These are phyloP conservation scores for Daldinia decipiens DNA, from an alignment of 495 filamentous ascomycete genomes.

Conservation along the genomic window DNA sequence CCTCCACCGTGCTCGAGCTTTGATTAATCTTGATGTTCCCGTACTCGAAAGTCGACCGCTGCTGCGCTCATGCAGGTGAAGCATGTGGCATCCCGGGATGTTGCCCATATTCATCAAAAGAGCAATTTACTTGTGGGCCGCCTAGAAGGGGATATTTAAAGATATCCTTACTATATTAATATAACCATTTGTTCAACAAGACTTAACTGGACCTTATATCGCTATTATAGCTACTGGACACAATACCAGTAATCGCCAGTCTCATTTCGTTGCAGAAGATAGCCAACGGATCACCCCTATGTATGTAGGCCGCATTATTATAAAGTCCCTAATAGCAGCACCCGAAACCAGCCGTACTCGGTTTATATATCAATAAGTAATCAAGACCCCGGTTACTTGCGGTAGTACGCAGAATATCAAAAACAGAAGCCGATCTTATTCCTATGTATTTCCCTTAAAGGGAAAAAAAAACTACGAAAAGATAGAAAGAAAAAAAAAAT, in stretches of 20 bases:
- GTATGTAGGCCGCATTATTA: background rate
- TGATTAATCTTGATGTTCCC: constrained; percentile 18
- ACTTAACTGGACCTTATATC: background rate
- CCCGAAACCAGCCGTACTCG: constrained; percentile 1
- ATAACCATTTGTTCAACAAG: background rate
- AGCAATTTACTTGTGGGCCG: constrained; percentile 32
- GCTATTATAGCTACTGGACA: background rate
- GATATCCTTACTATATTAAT: constrained; percentile 7
- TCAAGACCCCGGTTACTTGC: constrained; percentile 12
- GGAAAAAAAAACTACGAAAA: constrained; percentile 7
- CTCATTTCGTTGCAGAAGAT: background rate
- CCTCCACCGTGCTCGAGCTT: constrained; percentile 2
- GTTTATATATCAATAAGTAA: constrained; percentile 11
- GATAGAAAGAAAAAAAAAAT: constrained; percentile 12
- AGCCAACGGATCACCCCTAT: constrained; percentile 1
- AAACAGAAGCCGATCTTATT: constrained; percentile 2
- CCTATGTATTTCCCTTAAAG: background rate
- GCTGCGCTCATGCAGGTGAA: constrained; percentile 32
- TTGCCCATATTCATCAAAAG: constrained; percentile 30
- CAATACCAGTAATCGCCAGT: background rate
- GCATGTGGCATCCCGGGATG: constrained; percentile 44
- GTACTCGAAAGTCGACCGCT: constrained; percentile 8
- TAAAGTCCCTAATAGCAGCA: constrained; percentile 11
- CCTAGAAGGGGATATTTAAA: constrained; percentile 26
- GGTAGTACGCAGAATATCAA: constrained; percentile 13